Evolutionary conservation across 176 grass and related monocot genomes (phyloP), one percentile per base, ranked within the genome.

Genomic region (Secale cereale): DNA sequence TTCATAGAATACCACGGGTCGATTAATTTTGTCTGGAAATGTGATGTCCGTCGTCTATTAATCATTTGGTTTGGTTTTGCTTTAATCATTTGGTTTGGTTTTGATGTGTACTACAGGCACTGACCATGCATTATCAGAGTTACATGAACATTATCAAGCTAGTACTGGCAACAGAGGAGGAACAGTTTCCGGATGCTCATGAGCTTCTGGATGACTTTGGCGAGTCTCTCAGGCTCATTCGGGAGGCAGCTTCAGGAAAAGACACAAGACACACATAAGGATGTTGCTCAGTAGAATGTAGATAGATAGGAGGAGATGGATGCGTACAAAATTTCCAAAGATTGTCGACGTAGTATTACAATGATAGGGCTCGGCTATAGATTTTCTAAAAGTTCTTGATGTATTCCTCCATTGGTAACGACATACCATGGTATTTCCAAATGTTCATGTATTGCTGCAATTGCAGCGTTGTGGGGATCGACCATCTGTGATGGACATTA

Each of bases 101-200:
- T 52, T 4, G 8, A 57, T 80, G 10, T 77, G 50, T 48, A 43
- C 35, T 64, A 74, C 84, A 98, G 93, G 95, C 92, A 31, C 74
- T 98, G 16, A 95, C 87, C 10, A 27, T 95, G 74, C 91, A 93
- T 41, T 98, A 87, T 70, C 93, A 93, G 45, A 98, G 95, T 69
- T 98, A 98, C 26, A 81, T 86, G 72, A 93, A 95, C 83, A 87
- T 7, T 8, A 61, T 98, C 80, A 98, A 93, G 87, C 77, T 93
- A 35, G 91, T 93, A 10, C 37, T 98, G 1, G 83, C 91, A 33
- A 83, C 90, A 26, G 93, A 98, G 9, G 95, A 95, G 13, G 81
- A 45, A 13, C 83, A 74, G 12, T 87, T 98, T 45, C 70, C 89
- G 15, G 85, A 93, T 93, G n/a, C 81, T 64, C 85, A 81, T 71